Percentiles rank a stretch among this genome's conserved stretches.
These are phyloP conservation scores for Shiraia sp. DNA, from an alignment of 2,329 filamentous ascomycete species.

Conservation along the genomic window DNA sequence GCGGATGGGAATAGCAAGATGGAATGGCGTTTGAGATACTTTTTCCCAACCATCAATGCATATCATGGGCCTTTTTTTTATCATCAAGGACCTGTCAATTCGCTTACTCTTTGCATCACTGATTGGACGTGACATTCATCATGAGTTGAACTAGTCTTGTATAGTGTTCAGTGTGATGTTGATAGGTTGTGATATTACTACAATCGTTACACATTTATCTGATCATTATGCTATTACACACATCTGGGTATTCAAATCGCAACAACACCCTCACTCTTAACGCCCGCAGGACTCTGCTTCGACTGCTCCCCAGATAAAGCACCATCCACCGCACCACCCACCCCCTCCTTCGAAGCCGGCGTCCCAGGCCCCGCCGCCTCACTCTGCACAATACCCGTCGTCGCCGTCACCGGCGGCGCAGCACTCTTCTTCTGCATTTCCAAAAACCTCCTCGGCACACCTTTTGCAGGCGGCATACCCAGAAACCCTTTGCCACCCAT, in stretches of 20 bases:
- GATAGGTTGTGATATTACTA: constrained; percentile 1
- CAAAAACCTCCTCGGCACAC: constrained; percentile 78
- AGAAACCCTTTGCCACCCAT: constrained; percentile 34
- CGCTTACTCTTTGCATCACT: background rate
- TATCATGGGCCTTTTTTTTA: constrained; percentile 45
- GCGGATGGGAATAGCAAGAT: constrained; percentile 42
- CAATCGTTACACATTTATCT: constrained; percentile 2
- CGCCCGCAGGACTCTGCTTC: background rate
- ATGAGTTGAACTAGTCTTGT: background rate
- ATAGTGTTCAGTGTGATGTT: background rate
- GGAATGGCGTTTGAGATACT: constrained; percentile 46
- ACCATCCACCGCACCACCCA: background rate
- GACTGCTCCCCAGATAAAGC: background rate
- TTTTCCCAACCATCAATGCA: constrained; percentile 47
- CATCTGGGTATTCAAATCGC: background rate
- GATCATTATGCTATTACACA: background rate
- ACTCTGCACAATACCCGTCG: too few species aligned
- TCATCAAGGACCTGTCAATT: background rate
- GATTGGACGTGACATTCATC: too few species aligned
- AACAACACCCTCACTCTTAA: constrained; percentile 3
- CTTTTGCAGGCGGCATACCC: constrained; percentile 66
- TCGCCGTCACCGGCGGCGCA: background rate
- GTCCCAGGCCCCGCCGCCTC: too few species aligned
- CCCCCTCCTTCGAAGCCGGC: background rate
- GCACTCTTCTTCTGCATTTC: constrained; percentile 30